Conservation (phyloP, 2,329 filamentous ascomycete genomes). For the Thielaviopsis cerberus region DNA sequence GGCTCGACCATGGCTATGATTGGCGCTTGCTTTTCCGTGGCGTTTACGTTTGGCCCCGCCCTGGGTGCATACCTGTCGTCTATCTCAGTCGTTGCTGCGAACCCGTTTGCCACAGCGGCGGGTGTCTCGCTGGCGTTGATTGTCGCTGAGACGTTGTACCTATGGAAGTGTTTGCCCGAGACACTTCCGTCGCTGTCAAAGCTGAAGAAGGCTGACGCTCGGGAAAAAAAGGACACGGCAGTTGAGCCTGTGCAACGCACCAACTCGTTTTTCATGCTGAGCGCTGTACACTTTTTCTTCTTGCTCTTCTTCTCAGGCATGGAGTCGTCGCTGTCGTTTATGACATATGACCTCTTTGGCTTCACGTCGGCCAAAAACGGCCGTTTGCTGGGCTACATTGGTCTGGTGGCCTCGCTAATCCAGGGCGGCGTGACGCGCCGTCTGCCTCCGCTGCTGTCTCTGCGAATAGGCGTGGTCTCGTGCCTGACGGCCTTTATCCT, state of each 20-base stretch:
- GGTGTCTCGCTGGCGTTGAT: conserved; percentile 74
- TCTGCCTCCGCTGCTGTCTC: conserved; percentile 59
- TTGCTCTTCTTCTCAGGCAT: conserved; percentile 94
- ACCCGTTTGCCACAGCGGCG: conserved; percentile 86
- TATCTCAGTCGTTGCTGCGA: conserved; percentile 59
- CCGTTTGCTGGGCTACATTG: conserved; percentile 72
- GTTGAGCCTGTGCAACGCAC: conserved; percentile 34
- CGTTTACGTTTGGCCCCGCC: conserved; percentile 89
- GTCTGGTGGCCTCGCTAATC: conserved; percentile 75
- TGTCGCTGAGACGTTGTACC: conserved; percentile 68
- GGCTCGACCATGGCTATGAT: conserved; percentile 92
- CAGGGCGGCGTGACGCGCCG: conserved; percentile 83
- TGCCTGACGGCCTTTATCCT: conserved; percentile 67
- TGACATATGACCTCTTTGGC: conserved; percentile 85
- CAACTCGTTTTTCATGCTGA: conserved; percentile 69
- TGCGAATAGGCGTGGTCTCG: conserved; percentile 59
- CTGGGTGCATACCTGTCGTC: conserved; percentile 72
- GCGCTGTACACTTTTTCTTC: conserved; percentile 73
- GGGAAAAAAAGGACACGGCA: conserved; percentile 15
- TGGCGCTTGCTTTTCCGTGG: conserved; percentile 88
- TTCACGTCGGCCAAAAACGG: conserved; percentile 69
- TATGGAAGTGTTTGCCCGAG: conserved; percentile 73
- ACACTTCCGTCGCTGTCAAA: conserved; percentile 48
- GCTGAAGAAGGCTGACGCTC: conserved; percentile 14
- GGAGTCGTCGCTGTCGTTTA: conserved; percentile 93